Conservation (phyloP, 2,329 filamentous ascomycete species). For the Trichothecium sympodiale region DNA sequence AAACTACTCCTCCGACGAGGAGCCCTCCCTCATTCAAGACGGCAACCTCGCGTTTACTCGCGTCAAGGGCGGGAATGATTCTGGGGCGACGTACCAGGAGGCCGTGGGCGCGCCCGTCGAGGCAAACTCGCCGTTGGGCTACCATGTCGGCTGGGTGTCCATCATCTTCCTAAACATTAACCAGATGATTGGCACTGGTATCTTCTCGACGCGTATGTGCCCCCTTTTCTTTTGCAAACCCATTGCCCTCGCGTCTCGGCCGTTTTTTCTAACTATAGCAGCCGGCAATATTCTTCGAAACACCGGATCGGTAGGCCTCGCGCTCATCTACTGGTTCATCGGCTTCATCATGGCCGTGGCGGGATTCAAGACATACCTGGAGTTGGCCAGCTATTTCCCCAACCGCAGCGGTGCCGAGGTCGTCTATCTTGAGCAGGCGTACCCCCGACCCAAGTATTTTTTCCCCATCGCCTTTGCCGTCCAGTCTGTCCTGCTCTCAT, state of each 20-base stretch:
- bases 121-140: slow-evolving; percentile 44
- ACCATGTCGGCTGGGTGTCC: slow-evolving; percentile 42
- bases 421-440: slow-evolving; percentile 59
- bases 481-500: slow-evolving; percentile 51
- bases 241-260: too few relatives aligned
- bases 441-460: slow-evolving; percentile 50
- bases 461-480: slow-evolving; percentile 55
- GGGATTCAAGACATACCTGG: slow-evolving; percentile 49
- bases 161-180: slow-evolving; percentile 51
- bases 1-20: slow-evolving; percentile 1
- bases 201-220: slow-evolving; percentile 52
- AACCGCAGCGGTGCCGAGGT: slow-evolving; percentile 56
- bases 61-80: slow-evolving; percentile 35
- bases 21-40: slow-evolving; percentile 16
- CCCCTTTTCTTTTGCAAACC: not conserved
- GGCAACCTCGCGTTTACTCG: slow-evolving; percentile 30
- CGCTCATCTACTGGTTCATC: slow-evolving; percentile 53
- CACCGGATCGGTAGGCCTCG: slow-evolving; percentile 51
- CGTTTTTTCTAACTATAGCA: slow-evolving; percentile 12
- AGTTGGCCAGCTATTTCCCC: slow-evolving; percentile 54
- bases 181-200: slow-evolving; percentile 52
- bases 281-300: slow-evolving; percentile 46
- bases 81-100: slow-evolving; percentile 44
- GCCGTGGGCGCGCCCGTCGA: slow-evolving; percentile 52
- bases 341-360: slow-evolving; percentile 47